Evolutionary conservation across 2,329 filamentous ascomycete genomes (phyloP).

Genomic region (Aspergillus calidoustus): DNA sequence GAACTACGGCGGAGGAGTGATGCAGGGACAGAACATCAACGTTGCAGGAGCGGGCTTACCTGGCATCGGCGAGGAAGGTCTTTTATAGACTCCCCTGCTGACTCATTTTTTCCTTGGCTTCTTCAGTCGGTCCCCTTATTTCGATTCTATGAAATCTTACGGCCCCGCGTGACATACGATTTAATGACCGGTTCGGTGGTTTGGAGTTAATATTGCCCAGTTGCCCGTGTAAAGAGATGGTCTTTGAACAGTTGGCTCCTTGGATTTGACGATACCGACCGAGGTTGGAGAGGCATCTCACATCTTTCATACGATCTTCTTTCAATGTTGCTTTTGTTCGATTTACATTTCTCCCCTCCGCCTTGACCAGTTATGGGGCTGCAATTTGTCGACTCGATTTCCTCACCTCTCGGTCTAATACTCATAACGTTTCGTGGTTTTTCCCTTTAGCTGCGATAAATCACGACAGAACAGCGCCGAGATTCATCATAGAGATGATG

Average conservation of each 20-base stretch:
- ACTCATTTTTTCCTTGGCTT: constrained; percentile 12
- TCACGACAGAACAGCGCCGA: not conserved
- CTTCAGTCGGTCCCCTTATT: constrained; percentile 32
- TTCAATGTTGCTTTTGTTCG: constrained; percentile 16
- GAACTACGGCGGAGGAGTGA: constrained; percentile 47
- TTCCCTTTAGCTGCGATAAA: not conserved
- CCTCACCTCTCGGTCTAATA: not conserved
- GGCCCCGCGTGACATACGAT: constrained; percentile 33
- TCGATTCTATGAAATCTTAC: constrained; percentile 34
- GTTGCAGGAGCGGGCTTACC: constrained; percentile 54
- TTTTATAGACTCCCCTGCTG: constrained; percentile 31
- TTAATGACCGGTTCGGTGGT: constrained; percentile 36
- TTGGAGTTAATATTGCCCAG: constrained; percentile 36
- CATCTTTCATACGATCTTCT: constrained; percentile 16
- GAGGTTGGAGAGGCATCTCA: constrained; percentile 5
- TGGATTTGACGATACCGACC: constrained; percentile 20
- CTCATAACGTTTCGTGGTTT: not conserved
- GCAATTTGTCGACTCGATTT: not conserved
- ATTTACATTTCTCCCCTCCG: not conserved
- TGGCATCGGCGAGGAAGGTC: constrained; percentile 51
- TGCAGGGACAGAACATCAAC: constrained; percentile 53
- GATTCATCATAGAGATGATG: not conserved
- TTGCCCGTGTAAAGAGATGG: constrained; percentile 22
- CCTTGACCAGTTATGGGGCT: not conserved
- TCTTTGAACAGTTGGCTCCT: constrained; percentile 21